Base-by-base conservation (phyloP, 306 rosid species). In the Datisca glomerata region DNA sequence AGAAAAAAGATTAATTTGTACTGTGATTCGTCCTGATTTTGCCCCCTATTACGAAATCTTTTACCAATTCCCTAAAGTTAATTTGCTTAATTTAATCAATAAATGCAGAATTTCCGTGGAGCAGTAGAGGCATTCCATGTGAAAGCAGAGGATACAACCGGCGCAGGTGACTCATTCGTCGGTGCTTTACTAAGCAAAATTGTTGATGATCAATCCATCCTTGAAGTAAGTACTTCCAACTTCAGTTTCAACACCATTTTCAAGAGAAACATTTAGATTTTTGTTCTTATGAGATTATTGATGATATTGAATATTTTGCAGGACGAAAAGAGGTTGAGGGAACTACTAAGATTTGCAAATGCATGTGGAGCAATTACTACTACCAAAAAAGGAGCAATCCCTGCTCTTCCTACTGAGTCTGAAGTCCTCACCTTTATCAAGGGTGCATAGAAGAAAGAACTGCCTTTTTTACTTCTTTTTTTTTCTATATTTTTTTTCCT, bases 321-420 rank as follows among this genome's bases (percentile, higher is more conserved):
- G 96, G 93, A 84, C 39, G 98, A 89, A 53, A 23, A 53, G 39
- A 75, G 73, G 44, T 25, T 86, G 63, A 78, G 75, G 60, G 62
- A 33, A 31, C 67, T 81, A 3, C 60, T 86, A 18, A 76, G 38
- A 64, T 86, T 61, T 53, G 68, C 96, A 17, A 86, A 81, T 62
- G 96, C 92, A 29, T 70, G 86, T 59, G 96, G 96, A 69, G 96
- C 96, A 49, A 86, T 86, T 45, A 86, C 96, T 29, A 81, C 96
- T 6, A 81, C 80, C 20, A 73, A 75, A 53, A 86, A 86, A 59
- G 96, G 96, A 21, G 92, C 96, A 49, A 86, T 86, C 23, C 94
- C 94, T 0, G 86, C 94, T 8, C 87, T 86, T 42, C 96, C 96
- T 49, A 50, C 51, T 0, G 86, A 79, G 66, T 41, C 76, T 10